Base-by-base conservation (phyloP, 148 eudicot genomes). In the Vaccinium corymbosum region DNA sequence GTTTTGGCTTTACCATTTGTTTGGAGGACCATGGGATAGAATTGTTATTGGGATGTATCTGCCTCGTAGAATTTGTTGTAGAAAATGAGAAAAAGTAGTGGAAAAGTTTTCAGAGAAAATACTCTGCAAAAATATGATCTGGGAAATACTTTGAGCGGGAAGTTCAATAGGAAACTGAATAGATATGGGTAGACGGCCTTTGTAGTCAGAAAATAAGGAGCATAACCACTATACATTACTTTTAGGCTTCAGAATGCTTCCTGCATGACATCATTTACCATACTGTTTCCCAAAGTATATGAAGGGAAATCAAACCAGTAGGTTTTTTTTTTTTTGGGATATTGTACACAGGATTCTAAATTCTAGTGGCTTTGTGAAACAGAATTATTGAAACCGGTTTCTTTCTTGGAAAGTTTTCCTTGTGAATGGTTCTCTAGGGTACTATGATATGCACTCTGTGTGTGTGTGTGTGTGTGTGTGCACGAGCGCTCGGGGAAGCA, bases 171-270 rank as follows among this genome's bases (percentile, higher is more conserved):
- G 6, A 20, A 20, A 17, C 1, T 0, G 46, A 42, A 25, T 74
- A 6, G 17, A 49, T 49, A 48, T 12, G 55, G 79, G 49, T 9
- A 76, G 51, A 76, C 25, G 25, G 32, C 53, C 78, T 75, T 20
- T 75, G 53, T 75, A 22, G 53, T 76, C 79, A 76, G 25, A 61
- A 78, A 78, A 51, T 25, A 25, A 25, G 80, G 38, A 48, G 20
- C n/a, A 46, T 46, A 75, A 46, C 20, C 38, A 73, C 10, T 7
- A 77, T 4, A 15, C 38, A 52, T 27, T 27, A 12, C 56, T 78
- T 78, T 51, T n/a, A 53, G 59, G 59, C 55, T 27, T 51, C 57
- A 46, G 19, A 50, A 27, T 53, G 42, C 46, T 78, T 25, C 79
- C 46, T 7, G 9, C 52, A 78, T 42, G 10, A 61, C 46, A 46